These are phyloP conservation scores for Eucalyptus brandiana DNA, from an alignment of 345 rosid species.

Conservation along the genomic window DNA sequence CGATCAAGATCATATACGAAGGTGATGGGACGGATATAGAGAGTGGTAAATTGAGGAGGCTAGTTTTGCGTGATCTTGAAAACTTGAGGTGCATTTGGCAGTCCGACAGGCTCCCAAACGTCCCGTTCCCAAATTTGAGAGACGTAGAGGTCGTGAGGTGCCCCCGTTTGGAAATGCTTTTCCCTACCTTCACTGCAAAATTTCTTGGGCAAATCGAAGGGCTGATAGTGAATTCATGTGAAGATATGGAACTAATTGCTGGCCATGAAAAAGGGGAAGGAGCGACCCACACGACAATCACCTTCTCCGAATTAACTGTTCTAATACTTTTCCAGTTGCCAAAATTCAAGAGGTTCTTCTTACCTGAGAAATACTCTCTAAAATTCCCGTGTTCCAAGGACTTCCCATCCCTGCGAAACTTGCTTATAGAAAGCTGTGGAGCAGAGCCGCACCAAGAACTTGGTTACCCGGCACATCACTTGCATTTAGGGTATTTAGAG, in stretches of 20 bases:
- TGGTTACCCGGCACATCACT: too few species aligned
- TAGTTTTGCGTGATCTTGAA: too few species aligned
- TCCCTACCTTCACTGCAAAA: too few species aligned
- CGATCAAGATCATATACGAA: too few species aligned
- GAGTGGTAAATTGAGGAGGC: accelerated
- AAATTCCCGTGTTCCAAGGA: too few species aligned
- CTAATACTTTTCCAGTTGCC: accelerated
- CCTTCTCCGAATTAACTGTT: accelerated
- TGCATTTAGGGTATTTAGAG: too few species aligned
- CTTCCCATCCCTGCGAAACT: accelerated
- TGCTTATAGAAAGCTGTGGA: not conserved
- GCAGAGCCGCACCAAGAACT: not conserved
- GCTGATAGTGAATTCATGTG: not conserved
- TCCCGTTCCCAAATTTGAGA: too few species aligned
- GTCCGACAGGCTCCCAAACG: accelerated
- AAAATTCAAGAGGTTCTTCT: accelerated
- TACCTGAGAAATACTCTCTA: too few species aligned
- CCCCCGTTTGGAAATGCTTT: too few species aligned
- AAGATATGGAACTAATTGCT: not conserved
- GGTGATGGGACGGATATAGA: accelerated
- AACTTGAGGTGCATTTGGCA: too few species aligned
- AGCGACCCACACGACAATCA: accelerated
- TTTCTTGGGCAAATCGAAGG: accelerated
- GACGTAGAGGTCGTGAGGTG: accelerated
- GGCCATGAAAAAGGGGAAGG: accelerated